Conservation (phyloP, 768 basidiomycete genomes). For the Leccinum imitatum region DNA sequence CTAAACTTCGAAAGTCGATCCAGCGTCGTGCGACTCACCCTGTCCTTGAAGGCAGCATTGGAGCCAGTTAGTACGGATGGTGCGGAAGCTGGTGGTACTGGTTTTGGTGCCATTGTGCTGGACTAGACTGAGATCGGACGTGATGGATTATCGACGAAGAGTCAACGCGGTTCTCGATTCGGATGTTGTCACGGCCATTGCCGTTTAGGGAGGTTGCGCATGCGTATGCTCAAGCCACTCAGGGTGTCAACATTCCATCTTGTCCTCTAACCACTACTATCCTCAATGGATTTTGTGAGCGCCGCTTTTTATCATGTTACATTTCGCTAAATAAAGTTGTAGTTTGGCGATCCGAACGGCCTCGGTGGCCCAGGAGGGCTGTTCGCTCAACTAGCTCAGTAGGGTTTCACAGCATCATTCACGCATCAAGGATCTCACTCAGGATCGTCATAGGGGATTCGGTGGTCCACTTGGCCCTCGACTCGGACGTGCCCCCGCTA, state of each 20-base stretch:
- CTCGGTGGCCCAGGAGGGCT: slow-evolving; percentile 54
- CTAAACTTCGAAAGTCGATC: not conserved
- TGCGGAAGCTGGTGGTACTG: slow-evolving; percentile 22
- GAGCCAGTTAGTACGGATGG: slow-evolving; percentile 43
- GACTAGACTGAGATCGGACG: slow-evolving; percentile 11
- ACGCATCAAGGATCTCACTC: slow-evolving; percentile 17
- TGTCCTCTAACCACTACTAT: slow-evolving; percentile 23
- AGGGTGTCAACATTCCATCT: slow-evolving; percentile 10
- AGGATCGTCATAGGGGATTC: slow-evolving; percentile 45
- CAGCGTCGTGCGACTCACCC: slow-evolving; percentile 41
- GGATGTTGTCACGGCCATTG: slow-evolving; percentile 26
- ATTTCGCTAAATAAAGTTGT: slow-evolving; percentile 19
- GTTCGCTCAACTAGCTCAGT: slow-evolving; percentile 68
- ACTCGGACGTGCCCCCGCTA: slow-evolving; percentile 53
- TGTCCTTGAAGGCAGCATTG: slow-evolving; percentile 85
- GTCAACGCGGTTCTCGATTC: slow-evolving; percentile 23
- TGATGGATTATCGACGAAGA: slow-evolving; percentile 20
- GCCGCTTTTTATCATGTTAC: not conserved
- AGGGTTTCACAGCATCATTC: slow-evolving; percentile 16
- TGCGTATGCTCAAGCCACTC: slow-evolving; percentile 22
- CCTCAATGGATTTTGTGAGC: slow-evolving; percentile 42
- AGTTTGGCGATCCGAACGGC: slow-evolving; percentile 37
- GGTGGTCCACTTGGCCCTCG: slow-evolving; percentile 48
- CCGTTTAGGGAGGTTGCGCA: slow-evolving; percentile 33
- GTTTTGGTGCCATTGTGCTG: slow-evolving; percentile 31